phyloP scores from a whole-genome alignment of 108 stramenopile species.

The Cyclotella sp. region DNA sequence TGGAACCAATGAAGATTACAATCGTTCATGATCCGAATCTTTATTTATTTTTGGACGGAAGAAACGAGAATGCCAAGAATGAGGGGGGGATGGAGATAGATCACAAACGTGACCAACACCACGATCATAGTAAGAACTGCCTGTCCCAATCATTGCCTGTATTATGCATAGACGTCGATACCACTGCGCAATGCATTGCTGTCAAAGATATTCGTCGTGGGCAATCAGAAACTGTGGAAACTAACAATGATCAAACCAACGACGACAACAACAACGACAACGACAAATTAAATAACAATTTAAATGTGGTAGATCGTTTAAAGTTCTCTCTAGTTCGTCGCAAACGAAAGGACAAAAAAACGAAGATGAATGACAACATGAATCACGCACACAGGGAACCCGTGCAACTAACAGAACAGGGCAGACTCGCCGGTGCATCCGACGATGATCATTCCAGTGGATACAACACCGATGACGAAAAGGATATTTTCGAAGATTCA shows the following conservation, averaged over 20 bases:
- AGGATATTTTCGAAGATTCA: slow-evolving; percentile 21
- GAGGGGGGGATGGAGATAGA: neutral
- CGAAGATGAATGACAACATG: neutral
- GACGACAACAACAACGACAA: neutral
- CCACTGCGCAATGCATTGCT: slow-evolving; percentile 19
- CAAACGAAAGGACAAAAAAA: neutral
- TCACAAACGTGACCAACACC: neutral
- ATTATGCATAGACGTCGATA: slow-evolving; percentile 41
- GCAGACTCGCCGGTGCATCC: neutral
- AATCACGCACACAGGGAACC: neutral
- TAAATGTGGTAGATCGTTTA: neutral
- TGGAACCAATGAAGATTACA: neutral
- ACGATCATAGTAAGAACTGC: neutral
- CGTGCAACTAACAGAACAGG: neutral
- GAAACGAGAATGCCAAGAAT: neutral
- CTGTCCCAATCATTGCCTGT: slow-evolving; percentile 1
- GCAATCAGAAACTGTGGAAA: neutral
- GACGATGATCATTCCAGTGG: slow-evolving; percentile 10
- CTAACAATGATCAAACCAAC: neutral
- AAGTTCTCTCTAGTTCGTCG: slow-evolving; percentile 36
- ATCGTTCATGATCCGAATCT: neutral
- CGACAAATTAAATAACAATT: too few species aligned
- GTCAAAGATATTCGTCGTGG: slow-evolving; percentile 41
- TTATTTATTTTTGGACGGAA: neutral
- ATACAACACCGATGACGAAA: slow-evolving; percentile 37